These are phyloP conservation scores for Wickerhamomyces sp. DNA, from an alignment of 1,139 yeast genomes.

Conservation along the genomic window DNA sequence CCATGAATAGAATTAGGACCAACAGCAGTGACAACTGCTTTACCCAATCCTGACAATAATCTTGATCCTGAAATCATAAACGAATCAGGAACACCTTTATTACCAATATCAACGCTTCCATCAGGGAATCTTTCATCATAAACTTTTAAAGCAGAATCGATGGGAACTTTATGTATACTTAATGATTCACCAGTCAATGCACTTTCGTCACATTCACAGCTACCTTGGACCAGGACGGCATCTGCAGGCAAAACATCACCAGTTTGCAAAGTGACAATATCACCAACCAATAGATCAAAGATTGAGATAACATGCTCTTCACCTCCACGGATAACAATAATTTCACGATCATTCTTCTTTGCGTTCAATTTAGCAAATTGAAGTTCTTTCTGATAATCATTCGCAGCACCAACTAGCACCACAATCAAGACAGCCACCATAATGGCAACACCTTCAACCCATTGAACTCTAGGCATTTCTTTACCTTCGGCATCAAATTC, in stretches of 20 bases:
- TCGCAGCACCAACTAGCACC: slow-evolving; percentile 87
- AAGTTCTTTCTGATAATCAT: slow-evolving; percentile 93
- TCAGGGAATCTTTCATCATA: slow-evolving; percentile 30
- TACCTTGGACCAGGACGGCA: slow-evolving; percentile 68
- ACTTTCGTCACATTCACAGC: slow-evolving; percentile 85
- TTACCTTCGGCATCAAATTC: slow-evolving; percentile 75
- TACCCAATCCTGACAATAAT: slow-evolving; percentile 81
- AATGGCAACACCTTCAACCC: slow-evolving; percentile 99
- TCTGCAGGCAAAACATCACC: slow-evolving; percentile 96
- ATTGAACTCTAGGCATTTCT: slow-evolving; percentile 74
- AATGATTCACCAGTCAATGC: slow-evolving; percentile 92
- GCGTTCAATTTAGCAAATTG: slow-evolving; percentile 87
- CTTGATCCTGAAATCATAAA: slow-evolving; percentile 90
- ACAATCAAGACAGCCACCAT: slow-evolving; percentile 88
- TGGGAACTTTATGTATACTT: slow-evolving; percentile 65
- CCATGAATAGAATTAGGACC: slow-evolving; percentile 90
- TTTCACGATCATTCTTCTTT: slow-evolving; percentile 79
- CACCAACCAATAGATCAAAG: slow-evolving; percentile 82
- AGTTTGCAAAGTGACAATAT: slow-evolving; percentile 74
- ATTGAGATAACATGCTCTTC: slow-evolving; percentile 66
- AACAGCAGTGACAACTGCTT: slow-evolving; percentile 83
- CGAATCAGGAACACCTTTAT: slow-evolving; percentile 53
- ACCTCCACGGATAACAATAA: slow-evolving; percentile 74
- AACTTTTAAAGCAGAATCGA: slow-evolving; percentile 39
- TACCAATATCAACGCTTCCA: slow-evolving; percentile 46